phyloP scores from a whole-genome alignment of 306 rosid species.

The Coriaria nepalensis region DNA sequence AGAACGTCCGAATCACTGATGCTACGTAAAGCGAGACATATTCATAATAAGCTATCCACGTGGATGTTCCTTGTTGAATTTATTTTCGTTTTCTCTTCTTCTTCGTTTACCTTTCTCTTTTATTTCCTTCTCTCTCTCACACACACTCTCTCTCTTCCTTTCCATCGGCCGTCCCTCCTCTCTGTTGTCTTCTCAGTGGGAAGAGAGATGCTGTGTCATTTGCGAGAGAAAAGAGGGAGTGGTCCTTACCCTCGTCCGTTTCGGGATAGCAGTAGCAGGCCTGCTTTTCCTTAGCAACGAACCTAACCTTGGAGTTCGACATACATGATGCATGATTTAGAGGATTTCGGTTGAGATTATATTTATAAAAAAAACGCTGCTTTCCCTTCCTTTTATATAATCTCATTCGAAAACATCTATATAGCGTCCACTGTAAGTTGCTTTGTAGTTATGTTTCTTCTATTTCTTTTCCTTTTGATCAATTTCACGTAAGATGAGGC shows the following conservation, averaged over 20 bases:
- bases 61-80: conserved; percentile 7
- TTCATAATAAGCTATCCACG: conserved; percentile 25
- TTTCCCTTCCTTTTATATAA: conserved; percentile 13
- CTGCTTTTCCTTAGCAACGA: too few relatives aligned
- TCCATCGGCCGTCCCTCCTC: conserved; percentile 19
- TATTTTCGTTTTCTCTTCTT: neutral
- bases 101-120: too few relatives aligned
- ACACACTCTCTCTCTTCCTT: conserved; percentile 10
- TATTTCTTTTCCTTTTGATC: conserved; percentile 14
- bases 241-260: too few relatives aligned
- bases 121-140: conserved; percentile 7
- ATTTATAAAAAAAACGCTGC: neutral
- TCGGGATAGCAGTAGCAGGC: too few relatives aligned
- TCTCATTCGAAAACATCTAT: conserved; percentile 9
- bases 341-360: too few relatives aligned
- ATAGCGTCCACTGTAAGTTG: conserved; percentile 31
- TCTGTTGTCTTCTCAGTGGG: conserved; percentile 18
- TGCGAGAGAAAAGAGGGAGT: conserved; percentile 8
- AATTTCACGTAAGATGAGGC: conserved; percentile 33
- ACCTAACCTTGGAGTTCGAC: too few relatives aligned
- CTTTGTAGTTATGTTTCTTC: conserved; percentile 12
- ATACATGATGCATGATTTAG: too few relatives aligned
- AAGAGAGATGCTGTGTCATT: conserved; percentile 18
- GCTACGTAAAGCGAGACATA: conserved; percentile 4
- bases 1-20: conserved; percentile 32